phyloP scores from a whole-genome alignment of 139 green algal genomes.

The Chlamydomonas sp. region DNA sequence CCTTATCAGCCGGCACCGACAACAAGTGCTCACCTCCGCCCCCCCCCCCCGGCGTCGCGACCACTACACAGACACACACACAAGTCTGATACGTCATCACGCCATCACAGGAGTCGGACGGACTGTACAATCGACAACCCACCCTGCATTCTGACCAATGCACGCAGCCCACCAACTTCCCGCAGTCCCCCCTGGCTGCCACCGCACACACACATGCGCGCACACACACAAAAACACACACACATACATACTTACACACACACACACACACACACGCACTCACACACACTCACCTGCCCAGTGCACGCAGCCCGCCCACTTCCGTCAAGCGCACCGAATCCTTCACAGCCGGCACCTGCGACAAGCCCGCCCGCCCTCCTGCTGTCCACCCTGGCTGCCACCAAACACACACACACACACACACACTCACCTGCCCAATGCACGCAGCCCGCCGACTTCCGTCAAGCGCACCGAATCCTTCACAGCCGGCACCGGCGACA shows the following conservation, averaged over 20 bases:
- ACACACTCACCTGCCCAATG: background rate
- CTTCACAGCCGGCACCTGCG: background rate
- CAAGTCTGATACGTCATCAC: no score
- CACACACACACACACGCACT: no score
- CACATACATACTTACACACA: background rate
- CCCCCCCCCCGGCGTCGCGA: no score
- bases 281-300: no score
- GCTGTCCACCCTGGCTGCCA: background rate
- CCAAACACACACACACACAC: background rate
- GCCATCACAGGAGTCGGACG: no score
- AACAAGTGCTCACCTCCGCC: no score
- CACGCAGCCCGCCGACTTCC: background rate
- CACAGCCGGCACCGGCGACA: background rate
- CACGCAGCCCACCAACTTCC: background rate
- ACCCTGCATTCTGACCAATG: background rate
- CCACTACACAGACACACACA: no score
- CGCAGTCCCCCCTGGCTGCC: background rate
- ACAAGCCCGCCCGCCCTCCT: background rate
- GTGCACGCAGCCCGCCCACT: no score
- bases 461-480: background rate
- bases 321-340: no score
- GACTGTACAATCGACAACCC: no score
- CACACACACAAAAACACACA: background rate
- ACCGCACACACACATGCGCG: background rate
- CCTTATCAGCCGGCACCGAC: no score